Percentiles rank a stretch among this genome's conserved stretches.
These are phyloP conservation scores for Verticillium longisporum DNA, from an alignment of 2,329 filamentous ascomycete genomes.

Conservation along the genomic window DNA sequence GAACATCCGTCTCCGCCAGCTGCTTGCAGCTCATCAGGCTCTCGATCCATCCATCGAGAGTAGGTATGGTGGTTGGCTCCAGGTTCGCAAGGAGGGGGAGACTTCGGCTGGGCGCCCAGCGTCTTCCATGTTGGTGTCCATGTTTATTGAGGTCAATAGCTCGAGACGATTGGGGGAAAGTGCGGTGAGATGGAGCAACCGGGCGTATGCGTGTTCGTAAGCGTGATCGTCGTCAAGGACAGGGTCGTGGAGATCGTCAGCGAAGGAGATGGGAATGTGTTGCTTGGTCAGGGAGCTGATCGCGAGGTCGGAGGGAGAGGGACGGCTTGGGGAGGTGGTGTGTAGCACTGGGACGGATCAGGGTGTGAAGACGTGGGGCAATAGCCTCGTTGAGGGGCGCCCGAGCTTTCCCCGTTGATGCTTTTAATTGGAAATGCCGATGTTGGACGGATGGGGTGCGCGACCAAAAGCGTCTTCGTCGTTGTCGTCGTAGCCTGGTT, in stretches of 20 bases:
- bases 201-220: neutral
- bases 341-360: neutral
- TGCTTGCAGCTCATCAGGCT: constrained; percentile 98
- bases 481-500: neutral
- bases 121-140: constrained; percentile 99
- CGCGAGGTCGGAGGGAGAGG: neutral
- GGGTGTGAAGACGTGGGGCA: neutral
- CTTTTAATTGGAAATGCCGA: neutral
- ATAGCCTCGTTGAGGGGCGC: neutral
- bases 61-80: constrained; percentile 85
- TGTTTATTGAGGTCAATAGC: constrained; percentile 25
- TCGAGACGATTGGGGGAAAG: neutral
- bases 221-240: neutral
- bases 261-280: neutral
- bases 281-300: neutral
- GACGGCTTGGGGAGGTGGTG: neutral
- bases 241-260: neutral
- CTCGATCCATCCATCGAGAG: constrained; percentile 97
- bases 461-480: neutral
- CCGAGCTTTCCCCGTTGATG: neutral
- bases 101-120: constrained; percentile 80
- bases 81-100: constrained; percentile 51
- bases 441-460: neutral
- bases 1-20: constrained; percentile 87
- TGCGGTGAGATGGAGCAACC: neutral